Base-by-base conservation (phyloP, 2,329 filamentous ascomycete species). In the Sclerotinia glacialis region DNA sequence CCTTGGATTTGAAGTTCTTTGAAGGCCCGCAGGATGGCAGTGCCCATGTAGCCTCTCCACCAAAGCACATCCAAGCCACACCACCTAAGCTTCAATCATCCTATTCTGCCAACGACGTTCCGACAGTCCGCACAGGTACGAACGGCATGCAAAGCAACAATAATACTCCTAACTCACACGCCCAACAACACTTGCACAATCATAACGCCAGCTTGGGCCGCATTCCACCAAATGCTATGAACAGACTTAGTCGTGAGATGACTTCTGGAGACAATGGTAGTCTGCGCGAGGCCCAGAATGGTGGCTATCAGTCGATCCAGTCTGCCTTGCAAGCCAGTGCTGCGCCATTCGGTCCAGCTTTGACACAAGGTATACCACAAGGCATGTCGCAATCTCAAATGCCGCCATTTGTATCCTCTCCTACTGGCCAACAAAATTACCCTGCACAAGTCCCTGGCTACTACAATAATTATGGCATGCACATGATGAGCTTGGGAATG, bases 21-120 rank as follows among this genome's bases (percentile, higher is more conserved):
- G 80, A 72, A 61, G 79, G 72, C 59, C 74, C 75, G 40, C 74
- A 76, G 62, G 72, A 74, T 26, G 56, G 70, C 28, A 66, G 71
- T 62, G 65, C 70, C 55, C 70, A 73, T 65, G 70, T 77, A 42
- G 71, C 73, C 42, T 75, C 85, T 3, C 78, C 84, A 21, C 77
- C 79, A 34, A 84, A 76, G 67, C 81, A 84, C 68, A 78, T 78
- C 68, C 84, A 89, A 77, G 82, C 85, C 34, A 85, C 86, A 64
- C 86, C 90, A 46, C 87, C 89, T 40, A 92, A 91, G 80, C 79
- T 97, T 67, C 91, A 93, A 78, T 89, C 90, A 54, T 97, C 94
- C 0, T 97, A 91, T 80, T 97, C 95, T 12, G 88, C 92, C 64
- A 95, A 90, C 77, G 93, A 98, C 74, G 83, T 97, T 26, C 91